Evolutionary conservation across 768 basidiomycete genomes (phyloP).

Genomic region (Lactifluus rugatus): DNA sequence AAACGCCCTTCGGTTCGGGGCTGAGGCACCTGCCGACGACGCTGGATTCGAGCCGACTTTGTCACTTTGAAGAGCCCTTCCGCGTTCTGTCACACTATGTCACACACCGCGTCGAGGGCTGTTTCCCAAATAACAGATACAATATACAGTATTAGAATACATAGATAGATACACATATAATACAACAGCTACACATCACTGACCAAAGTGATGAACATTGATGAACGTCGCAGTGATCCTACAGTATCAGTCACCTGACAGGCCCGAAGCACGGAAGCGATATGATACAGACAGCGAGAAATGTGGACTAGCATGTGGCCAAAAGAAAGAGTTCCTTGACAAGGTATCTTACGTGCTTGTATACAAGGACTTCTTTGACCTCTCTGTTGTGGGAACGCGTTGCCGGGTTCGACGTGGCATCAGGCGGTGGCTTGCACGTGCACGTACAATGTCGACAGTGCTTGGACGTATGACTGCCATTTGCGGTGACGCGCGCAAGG

Average conservation of each 20-base stretch:
- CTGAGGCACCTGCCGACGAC: neutral
- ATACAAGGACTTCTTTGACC: neutral
- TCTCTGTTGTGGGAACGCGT: neutral
- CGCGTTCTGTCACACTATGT: slow-evolving; percentile 10
- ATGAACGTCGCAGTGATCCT: too few species aligned
- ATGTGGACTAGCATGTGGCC: neutral
- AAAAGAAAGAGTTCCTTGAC: neutral
- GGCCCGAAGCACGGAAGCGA: neutral
- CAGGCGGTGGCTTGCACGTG: neutral
- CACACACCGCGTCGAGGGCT: too few species aligned
- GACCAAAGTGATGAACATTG: too few species aligned
- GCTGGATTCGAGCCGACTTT: neutral
- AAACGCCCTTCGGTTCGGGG: neutral
- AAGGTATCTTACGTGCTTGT: neutral
- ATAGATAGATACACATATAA: neutral
- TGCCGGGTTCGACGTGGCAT: neutral
- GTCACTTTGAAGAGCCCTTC: too few species aligned
- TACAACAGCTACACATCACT: too few species aligned
- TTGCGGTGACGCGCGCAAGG: neutral
- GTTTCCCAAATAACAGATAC: too few species aligned
- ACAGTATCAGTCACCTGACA: neutral
- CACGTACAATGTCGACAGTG: neutral
- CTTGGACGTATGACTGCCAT: neutral
- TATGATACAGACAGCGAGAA: too few species aligned
- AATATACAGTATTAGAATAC: neutral